Conservation (phyloP, 2,329 filamentous ascomycete species). For the Helotiales sp. region DNA sequence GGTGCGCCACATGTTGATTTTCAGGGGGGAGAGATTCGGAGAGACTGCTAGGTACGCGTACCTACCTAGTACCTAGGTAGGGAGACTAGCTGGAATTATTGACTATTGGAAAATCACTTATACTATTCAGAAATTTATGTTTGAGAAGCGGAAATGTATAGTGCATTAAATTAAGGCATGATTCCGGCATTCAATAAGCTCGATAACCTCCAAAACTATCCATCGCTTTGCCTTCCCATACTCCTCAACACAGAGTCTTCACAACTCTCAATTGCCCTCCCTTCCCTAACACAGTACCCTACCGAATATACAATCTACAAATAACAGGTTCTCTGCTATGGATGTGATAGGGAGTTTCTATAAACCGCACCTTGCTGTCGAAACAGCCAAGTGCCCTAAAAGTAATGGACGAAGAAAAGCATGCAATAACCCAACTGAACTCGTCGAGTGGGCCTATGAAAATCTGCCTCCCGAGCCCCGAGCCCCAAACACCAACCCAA, state of each 20-base stretch:
- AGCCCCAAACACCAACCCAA: slow-evolving; percentile 9
- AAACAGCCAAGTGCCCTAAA: neutral
- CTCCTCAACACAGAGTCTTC: neutral
- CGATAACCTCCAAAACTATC: neutral
- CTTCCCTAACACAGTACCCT: neutral
- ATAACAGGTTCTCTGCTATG: slow-evolving; percentile 16
- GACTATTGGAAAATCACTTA: neutral
- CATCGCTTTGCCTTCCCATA: neutral
- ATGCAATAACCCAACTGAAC: slow-evolving; percentile 7
- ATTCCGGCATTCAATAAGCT: slow-evolving; percentile 4
- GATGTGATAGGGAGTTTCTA: slow-evolving; percentile 22
- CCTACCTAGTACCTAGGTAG: no score
- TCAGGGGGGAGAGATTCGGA: neutral
- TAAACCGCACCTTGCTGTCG: slow-evolving; percentile 20
- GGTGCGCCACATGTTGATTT: slow-evolving; percentile 6
- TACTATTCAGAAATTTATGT: no score
- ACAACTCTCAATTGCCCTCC: neutral
- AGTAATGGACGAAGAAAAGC: neutral
- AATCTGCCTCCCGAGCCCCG: neutral
- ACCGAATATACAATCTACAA: slow-evolving; percentile 38
- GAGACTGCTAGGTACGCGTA: neutral
- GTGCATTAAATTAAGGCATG: slow-evolving; percentile 12
- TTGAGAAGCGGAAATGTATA: neutral
- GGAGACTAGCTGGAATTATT: neutral
- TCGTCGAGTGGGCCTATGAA: neutral